Base-by-base conservation (phyloP, 495 filamentous ascomycete species). In the Talaromyces liani region DNA sequence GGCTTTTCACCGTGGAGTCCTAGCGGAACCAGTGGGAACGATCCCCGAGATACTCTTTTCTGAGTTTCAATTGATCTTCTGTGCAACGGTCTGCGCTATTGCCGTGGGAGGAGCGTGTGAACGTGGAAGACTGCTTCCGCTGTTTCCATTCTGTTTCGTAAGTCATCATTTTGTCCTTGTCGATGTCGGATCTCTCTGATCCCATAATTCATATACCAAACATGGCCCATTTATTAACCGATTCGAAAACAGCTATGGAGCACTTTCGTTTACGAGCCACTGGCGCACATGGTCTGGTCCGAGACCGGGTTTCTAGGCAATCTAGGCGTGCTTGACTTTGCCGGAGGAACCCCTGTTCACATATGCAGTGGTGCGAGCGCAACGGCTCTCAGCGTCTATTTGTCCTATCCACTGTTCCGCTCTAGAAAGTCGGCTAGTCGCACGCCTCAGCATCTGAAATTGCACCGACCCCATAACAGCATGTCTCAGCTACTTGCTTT, bases 1-100 rank as follows among this genome's bases (percentile, higher is more conserved):
- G 53, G 66, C 65, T 3, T 77, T 77, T 60, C 77, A 79, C 47
- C 59, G 65, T 6, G 71, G 68, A 18, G 75, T 79, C 12, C 70
- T 81, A 0, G 73, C 71, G 1, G 65, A 79, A 12, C 77, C 78
- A 2, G 67, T 80, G 5, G 76, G 75, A 8, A 69, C 73, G 0
- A 77, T 82, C 18, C 81, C 82, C 2, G 82, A 82, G 58, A 76
- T 84, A 39, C 69, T 82, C 8, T 83, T 82, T 69, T 77, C 77
- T 20, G 68, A 83, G 41, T 84, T 82, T 65, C 82, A 84, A 69
- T 72, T 79, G 61, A 74, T 83, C 39, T 84, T 83, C 70, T 77
- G 76, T 66, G 79, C 78, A 25, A 78, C 76, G 31, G 80, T 82
- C 1, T 78, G 78, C 58, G 73, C 69, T 14, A 73, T 75, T 51